Evolutionary conservation across 352 stramenopile genomes (phyloP).

Genomic region (Globisporangium yorkense): DNA sequence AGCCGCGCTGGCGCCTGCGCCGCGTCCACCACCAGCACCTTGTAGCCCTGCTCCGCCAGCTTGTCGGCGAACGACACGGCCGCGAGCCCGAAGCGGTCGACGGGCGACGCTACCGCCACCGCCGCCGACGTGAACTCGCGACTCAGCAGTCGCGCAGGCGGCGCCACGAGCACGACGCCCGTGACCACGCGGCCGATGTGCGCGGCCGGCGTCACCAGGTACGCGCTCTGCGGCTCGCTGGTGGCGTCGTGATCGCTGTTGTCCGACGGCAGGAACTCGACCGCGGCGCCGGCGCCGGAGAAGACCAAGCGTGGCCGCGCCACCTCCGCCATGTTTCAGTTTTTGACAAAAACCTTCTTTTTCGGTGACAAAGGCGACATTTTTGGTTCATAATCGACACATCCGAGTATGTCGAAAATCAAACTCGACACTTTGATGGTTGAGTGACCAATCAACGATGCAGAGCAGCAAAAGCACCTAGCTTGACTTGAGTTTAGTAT

Average conservation of each 20-base stretch:
- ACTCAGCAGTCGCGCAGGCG: conserved; percentile 23
- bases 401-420: no score
- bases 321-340: conserved; percentile 16
- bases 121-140: conserved; percentile 21
- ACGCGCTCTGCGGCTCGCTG: conserved; percentile 31
- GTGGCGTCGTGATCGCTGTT: neutral
- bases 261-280: conserved; percentile 27
- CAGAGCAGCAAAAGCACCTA: no score
- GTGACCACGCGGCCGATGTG: conserved; percentile 84
- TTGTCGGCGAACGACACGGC: conserved; percentile 80
- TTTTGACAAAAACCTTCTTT: neutral
- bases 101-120: conserved; percentile 6
- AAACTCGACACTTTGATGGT: no score
- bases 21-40: conserved; percentile 65
- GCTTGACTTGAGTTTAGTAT: no score
- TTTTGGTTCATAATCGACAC: no score
- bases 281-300: conserved; percentile 35
- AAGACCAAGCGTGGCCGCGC: conserved; percentile 41
- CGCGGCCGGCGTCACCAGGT: conserved; percentile 64
- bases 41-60: conserved; percentile 84
- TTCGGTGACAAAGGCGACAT: no score
- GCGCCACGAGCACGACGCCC: conserved; percentile 64
- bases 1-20: conserved; percentile 14
- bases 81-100: conserved; percentile 44
- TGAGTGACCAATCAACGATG: no score